These are phyloP conservation scores for Geranium brycei DNA, from an alignment of 345 rosid genomes.

Conservation along the genomic window DNA sequence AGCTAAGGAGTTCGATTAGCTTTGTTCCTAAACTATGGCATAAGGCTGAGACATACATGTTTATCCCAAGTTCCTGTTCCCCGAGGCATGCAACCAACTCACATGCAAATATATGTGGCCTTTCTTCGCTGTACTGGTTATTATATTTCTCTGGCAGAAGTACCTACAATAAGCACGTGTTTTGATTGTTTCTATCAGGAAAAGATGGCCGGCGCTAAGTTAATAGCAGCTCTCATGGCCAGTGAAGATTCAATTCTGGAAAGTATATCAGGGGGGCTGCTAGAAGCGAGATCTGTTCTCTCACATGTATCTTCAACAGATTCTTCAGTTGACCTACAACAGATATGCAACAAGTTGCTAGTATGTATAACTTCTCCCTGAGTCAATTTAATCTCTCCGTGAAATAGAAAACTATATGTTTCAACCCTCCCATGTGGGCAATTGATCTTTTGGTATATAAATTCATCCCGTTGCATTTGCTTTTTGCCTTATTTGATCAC, in stretches of 20 bases:
- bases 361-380: slow-evolving; percentile 38
- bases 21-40: not conserved
- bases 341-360: slow-evolving; percentile 46
- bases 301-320: slow-evolving; percentile 37
- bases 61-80: not conserved
- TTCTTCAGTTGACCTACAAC: slow-evolving; percentile 40
- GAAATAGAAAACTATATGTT: not conserved
- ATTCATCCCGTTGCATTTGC: not conserved
- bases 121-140: not conserved
- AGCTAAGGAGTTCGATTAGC: not conserved
- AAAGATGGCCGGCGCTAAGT: slow-evolving; percentile 70
- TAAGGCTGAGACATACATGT: not conserved
- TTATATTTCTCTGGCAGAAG: not conserved
- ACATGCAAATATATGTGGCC: not conserved
- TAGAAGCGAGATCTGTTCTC: slow-evolving; percentile 59
- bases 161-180: slow-evolving; percentile 2
- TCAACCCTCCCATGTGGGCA: not conserved
- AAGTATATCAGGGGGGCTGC: slow-evolving; percentile 52
- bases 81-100: no score
- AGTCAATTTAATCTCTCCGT: not conserved
- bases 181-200: slow-evolving; percentile 34
- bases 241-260: slow-evolving; percentile 58
- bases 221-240: slow-evolving; percentile 71
- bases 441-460: not conserved
- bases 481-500: not conserved